phyloP scores from a whole-genome alignment of 129 eudicot species.

The Tagetes patula region DNA sequence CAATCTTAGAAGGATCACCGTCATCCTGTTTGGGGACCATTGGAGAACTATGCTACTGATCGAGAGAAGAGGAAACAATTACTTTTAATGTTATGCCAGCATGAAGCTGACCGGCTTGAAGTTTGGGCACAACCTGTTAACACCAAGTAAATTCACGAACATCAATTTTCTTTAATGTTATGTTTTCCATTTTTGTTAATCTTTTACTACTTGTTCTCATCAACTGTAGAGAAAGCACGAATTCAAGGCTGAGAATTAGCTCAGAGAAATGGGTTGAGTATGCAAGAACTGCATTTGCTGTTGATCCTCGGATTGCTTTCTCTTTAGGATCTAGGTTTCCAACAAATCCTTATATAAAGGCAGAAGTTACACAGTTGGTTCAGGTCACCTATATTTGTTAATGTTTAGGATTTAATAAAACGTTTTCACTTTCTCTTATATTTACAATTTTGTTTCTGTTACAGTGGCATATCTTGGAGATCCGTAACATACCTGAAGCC shows the following conservation, averaged over 20 bases:
- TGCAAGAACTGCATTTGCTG: conserved; percentile 91
- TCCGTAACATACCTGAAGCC: conserved; percentile 87
- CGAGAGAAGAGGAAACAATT: conserved; percentile 91
- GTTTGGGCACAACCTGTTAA: conserved; percentile 96
- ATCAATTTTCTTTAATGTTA: conserved; percentile 9
- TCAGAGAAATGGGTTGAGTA: conserved; percentile 86
- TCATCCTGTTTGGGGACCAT: conserved; percentile 95
- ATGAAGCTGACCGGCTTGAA: conserved; percentile 96
- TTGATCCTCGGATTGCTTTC: conserved; percentile 90
- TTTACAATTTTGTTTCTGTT: conserved; percentile 23
- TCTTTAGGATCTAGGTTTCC: conserved; percentile 84
- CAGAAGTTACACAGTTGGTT: conserved; percentile 77
- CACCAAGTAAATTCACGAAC: conserved; percentile 54
- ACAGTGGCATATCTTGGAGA: conserved; percentile 92
- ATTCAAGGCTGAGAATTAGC: conserved; percentile 57
- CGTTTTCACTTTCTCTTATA: neutral
- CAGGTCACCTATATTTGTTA: conserved; percentile 52
- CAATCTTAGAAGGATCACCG: conserved; percentile 57
- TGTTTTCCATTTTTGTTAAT: neutral
- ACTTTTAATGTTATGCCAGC: conserved; percentile 91
- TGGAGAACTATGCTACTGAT: conserved; percentile 75
- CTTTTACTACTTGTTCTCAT: conserved; percentile 17
- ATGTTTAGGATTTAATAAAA: conserved; percentile 1
- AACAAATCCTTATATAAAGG: conserved; percentile 63
- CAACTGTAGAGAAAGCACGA: conserved; percentile 53